Evolutionary conservation across 2,329 filamentous ascomycete genomes (phyloP).

Genomic region (Pezicula carpinea): DNA sequence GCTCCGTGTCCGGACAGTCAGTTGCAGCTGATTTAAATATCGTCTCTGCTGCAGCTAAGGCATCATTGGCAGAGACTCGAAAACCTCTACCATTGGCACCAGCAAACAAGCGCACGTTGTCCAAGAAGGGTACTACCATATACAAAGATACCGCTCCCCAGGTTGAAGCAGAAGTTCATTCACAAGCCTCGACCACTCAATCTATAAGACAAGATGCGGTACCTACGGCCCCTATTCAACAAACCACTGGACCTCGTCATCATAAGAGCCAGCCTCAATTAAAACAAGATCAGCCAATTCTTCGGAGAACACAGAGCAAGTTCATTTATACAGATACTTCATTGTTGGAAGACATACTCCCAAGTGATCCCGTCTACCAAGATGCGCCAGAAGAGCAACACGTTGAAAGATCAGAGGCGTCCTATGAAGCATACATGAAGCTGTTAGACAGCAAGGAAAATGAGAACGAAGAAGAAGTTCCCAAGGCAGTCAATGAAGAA

Average conservation of each 20-base stretch:
- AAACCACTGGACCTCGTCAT: conserved; percentile 23
- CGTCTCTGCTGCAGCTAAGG: conserved; percentile 20
- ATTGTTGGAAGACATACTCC: conserved; percentile 5
- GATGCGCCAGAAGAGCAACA: conserved; percentile 9
- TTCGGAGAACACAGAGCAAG: conserved; percentile 23
- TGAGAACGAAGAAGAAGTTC: conserved; percentile 6
- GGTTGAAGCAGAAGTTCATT: conserved; percentile 6
- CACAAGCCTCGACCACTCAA: conserved; percentile 17
- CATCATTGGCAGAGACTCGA: conserved; percentile 24
- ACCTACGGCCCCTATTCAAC: conserved; percentile 22
- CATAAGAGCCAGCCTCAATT: conserved; percentile 26
- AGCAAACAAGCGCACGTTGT: conserved; percentile 40
- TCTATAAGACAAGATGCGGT: conserved; percentile 22
- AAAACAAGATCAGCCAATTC: conserved; percentile 16
- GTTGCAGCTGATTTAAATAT: conserved; percentile 9
- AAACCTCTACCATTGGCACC: conserved; percentile 24
- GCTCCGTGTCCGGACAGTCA: conserved; percentile 3
- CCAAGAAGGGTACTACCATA: conserved; percentile 47
- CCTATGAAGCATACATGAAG: conserved; percentile 29
- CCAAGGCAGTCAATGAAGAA: not conserved
- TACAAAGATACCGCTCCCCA: conserved; percentile 46
- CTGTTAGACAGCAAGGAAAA: conserved; percentile 8
- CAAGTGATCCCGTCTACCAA: conserved; percentile 16
- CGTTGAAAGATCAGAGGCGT: conserved; percentile 1
- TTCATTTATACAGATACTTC: conserved; percentile 11